These are phyloP conservation scores for Aeschynomene evenia DNA, from an alignment of 306 rosid genomes.

Conservation along the genomic window DNA sequence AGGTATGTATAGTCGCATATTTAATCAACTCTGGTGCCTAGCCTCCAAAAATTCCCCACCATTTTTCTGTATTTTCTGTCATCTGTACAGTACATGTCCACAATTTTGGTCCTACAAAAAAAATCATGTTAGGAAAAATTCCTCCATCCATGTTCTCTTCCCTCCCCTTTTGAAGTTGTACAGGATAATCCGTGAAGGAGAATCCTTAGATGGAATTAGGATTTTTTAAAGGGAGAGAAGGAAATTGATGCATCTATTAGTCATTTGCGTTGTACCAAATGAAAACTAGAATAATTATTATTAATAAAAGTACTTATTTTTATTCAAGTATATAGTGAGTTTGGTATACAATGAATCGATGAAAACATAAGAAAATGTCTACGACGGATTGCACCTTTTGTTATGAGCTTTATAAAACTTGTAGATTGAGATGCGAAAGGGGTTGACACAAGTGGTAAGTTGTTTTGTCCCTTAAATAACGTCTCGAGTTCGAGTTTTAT, in stretches of 20 bases:
- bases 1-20: slow-evolving; percentile 35
- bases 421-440: too few species aligned
- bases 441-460: too few species aligned
- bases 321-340: not conserved
- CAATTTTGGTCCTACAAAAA: slow-evolving; percentile 56
- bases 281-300: slow-evolving; percentile 5
- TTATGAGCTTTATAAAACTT: not conserved
- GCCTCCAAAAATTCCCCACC: slow-evolving; percentile 27
- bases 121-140: slow-evolving; percentile 38
- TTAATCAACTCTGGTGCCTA: slow-evolving; percentile 24
- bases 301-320: not conserved
- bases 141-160: not conserved
- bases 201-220: slow-evolving; percentile 20
- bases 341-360: not conserved
- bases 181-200: slow-evolving; percentile 35
- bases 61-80: slow-evolving; percentile 26
- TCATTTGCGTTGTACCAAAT: slow-evolving; percentile 31
- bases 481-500: too few species aligned
- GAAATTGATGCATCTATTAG: slow-evolving; percentile 13
- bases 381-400: not conserved
- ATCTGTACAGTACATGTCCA: slow-evolving; percentile 51
- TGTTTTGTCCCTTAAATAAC: too few species aligned
- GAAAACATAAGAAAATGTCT: not conserved
- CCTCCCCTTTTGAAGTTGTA: slow-evolving; percentile 21
- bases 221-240: slow-evolving; percentile 37